Evolutionary conservation across 371 early-diverging fungal genomes (phyloP), one percentile per base, ranked within the genome.

Genomic region (Syncephalastrum sp.): DNA sequence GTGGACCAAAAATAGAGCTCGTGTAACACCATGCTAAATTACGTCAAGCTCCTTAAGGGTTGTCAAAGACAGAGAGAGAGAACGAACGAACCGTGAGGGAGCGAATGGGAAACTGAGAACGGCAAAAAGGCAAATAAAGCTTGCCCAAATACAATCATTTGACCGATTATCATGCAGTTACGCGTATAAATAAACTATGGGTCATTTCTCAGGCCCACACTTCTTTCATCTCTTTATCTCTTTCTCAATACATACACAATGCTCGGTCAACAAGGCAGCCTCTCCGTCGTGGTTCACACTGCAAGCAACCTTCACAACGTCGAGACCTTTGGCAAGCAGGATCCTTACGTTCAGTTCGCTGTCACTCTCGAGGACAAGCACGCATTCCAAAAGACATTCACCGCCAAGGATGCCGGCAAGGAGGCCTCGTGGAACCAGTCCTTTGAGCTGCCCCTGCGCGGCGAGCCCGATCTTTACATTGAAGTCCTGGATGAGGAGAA

Each of bases 401-500:
- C 76, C 46, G 77, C 77, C 65, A 82, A 82, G 68, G 60, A 81
- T 41, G 77, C 70, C 17, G 84, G 82, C 67, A 72, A 76, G 50
- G 64, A 65, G 33, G 70, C 84, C 0, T 65, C 67, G 38, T 84
- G 84, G 84, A 81, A 84, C 69, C 82, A 84, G 63, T 59, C 77
- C 52, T 82, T 84, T 54, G 66, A 50, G 16, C 24, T 79, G 42
- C 61, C 79, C 3, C 69, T 78, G 41, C 61, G 69, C 33, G 81
- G 79, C 52, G 75, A 79, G 41, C 66, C 75, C 29, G 75, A 82
- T 45, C 71, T 84, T 24, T 84, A 56, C 50, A 59, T 84, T 42
- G 85, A 84, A 70, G 72, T 84, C 41, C 68, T 81, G 64, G 79
- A 84, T 50, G 69, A 81, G 59, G 85, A 81, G 50, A 55, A 49